Conservation (phyloP, 805 yeast genomes). For the Lipomyces orientalis region DNA sequence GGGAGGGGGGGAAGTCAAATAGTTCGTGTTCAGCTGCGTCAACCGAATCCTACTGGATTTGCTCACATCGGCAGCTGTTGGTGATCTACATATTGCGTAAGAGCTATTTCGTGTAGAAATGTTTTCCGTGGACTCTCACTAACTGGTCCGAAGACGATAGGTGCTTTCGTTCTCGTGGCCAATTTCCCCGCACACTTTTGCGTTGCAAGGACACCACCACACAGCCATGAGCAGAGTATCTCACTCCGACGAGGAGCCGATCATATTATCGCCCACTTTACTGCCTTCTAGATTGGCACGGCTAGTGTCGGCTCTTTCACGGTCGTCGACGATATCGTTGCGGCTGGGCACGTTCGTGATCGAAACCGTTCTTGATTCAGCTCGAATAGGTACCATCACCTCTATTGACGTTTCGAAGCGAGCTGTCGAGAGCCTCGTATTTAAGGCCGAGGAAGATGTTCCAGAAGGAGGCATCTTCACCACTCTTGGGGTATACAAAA, state of each 20-base stretch:
- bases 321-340: constrained; percentile 41
- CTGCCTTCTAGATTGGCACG: constrained; percentile 41
- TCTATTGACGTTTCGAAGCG: constrained; percentile 42
- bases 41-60: background rate
- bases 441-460: constrained; percentile 43
- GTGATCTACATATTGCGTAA: background rate
- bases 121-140: background rate
- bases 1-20: background rate
- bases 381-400: constrained; percentile 40
- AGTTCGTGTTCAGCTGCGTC: background rate
- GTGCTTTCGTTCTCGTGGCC: background rate
- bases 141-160: background rate
- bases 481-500: constrained; percentile 30
- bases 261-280: constrained; percentile 34
- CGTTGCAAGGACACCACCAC: background rate
- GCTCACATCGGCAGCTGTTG: background rate
- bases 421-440: constrained; percentile 42
- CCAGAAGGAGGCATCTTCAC: constrained; percentile 42
- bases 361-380: constrained; percentile 41
- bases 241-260: constrained; percentile 1
- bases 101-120: background rate
- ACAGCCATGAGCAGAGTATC: constrained; percentile 1
- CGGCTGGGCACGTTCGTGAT: constrained; percentile 42
- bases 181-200: background rate
- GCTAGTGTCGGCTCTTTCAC: constrained; percentile 41